These are phyloP conservation scores for Coemansia sp. DNA, from an alignment of 192 early-diverging fungal genomes.

Conservation along the genomic window DNA sequence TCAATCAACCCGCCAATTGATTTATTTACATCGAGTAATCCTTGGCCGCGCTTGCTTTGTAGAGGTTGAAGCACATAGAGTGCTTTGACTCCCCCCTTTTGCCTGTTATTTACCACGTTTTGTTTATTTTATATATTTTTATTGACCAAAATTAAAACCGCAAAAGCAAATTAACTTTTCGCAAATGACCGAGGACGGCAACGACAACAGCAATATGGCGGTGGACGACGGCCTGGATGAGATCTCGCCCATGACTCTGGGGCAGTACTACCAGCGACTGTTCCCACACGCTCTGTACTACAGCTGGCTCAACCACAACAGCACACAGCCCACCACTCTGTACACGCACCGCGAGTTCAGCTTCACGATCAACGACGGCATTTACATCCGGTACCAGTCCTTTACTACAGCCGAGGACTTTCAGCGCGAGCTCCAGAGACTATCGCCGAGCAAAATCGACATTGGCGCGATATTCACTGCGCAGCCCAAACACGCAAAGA, in stretches of 20 bases:
- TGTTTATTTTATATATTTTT: too few relatives aligned
- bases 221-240: constrained; percentile 29
- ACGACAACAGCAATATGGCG: constrained; percentile 5
- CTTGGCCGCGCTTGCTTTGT: constrained; percentile 1
- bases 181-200: constrained; percentile 3
- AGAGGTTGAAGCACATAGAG: too few relatives aligned
- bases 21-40: too few relatives aligned
- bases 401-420: constrained; percentile 71
- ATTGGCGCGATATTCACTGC: constrained; percentile 94
- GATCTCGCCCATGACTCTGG: constrained; percentile 47
- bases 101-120: too few relatives aligned
- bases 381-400: constrained; percentile 88
- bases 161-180: too few relatives aligned
- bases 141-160: too few relatives aligned
- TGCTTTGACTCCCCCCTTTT: too few relatives aligned
- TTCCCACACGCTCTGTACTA: constrained; percentile 84
- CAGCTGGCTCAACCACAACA: constrained; percentile 73
- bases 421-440: constrained; percentile 65
- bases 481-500: constrained; percentile 78
- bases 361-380: constrained; percentile 75
- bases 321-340: constrained; percentile 57
- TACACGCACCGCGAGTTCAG: constrained; percentile 91
- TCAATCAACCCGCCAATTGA: too few relatives aligned
- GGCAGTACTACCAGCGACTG: constrained; percentile 77
- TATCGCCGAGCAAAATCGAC: constrained; percentile 91